phyloP scores from a whole-genome alignment of 129 eudicot species.

The Flaveria brownii region DNA sequence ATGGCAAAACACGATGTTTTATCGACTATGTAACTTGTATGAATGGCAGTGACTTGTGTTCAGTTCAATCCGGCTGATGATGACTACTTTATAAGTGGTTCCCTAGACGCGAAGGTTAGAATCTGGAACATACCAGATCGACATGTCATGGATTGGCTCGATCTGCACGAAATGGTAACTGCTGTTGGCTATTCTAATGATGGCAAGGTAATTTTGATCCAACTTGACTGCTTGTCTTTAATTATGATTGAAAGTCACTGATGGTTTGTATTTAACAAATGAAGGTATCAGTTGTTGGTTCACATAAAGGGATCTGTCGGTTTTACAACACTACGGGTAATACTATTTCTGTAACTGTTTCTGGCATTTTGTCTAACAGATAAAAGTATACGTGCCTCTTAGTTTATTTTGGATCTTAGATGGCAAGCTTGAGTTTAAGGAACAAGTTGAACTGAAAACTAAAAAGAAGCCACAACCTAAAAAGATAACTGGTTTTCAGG shows the following conservation, averaged over 20 bases:
- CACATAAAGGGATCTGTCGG: constrained; percentile 74
- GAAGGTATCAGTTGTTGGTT: constrained; percentile 83
- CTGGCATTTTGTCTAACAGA: background rate
- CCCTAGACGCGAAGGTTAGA: constrained; percentile 49
- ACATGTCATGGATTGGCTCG: constrained; percentile 45
- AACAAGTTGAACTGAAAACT: constrained; percentile 47
- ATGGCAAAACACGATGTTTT: constrained; percentile 3
- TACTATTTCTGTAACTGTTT: constrained; percentile 13
- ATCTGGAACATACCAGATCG: constrained; percentile 48
- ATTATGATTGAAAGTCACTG: background rate
- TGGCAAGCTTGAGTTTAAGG: constrained; percentile 62
- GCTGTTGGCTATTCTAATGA: constrained; percentile 40
- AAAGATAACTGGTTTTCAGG: constrained; percentile 87
- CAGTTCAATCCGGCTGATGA: constrained; percentile 47
- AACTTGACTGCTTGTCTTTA: background rate
- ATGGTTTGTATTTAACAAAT: constrained; percentile 17
- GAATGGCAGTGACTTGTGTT: constrained; percentile 44
- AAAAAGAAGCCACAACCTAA: constrained; percentile 79
- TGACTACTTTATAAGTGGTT: constrained; percentile 48
- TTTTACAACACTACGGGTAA: constrained; percentile 63
- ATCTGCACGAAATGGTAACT: constrained; percentile 49
- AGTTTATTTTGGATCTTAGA: constrained; percentile 40
- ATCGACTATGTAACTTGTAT: constrained; percentile 22
- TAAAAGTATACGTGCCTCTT: background rate
- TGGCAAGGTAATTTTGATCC: constrained; percentile 38